Evolutionary conservation across 306 rosid species (phyloP).

Genomic region (Ceratonia siliqua): DNA sequence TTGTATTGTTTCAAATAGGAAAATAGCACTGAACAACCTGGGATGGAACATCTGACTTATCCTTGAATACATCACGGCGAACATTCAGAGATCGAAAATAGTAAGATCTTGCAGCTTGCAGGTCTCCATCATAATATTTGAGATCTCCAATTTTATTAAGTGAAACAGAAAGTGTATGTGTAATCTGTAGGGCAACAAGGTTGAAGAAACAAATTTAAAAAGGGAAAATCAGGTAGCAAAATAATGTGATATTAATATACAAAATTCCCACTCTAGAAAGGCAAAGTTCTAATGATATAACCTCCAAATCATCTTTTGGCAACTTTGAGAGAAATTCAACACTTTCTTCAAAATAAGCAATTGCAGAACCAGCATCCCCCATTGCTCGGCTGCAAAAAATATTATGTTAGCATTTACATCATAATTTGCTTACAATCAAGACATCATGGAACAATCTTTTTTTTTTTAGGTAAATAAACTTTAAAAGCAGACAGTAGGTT

Average conservation of each 20-base stretch:
- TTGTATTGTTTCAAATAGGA: conserved; percentile 9
- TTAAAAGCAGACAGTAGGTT: neutral
- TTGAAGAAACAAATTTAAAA: conserved; percentile 15
- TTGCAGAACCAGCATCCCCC: conserved; percentile 78
- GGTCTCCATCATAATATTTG: conserved; percentile 86
- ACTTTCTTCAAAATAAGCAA: conserved; percentile 83
- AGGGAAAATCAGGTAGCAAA: neutral
- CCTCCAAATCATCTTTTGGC: conserved; percentile 81
- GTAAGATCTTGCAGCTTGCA: conserved; percentile 76
- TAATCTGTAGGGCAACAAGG: conserved; percentile 50
- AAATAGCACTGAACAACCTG: conserved; percentile 59
- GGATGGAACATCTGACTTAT: conserved; percentile 59
- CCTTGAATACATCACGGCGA: conserved; percentile 74
- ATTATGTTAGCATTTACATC: conserved; percentile 9
- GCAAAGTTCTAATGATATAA: conserved; percentile 38
- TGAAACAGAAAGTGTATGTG: conserved; percentile 92
- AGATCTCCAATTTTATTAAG: conserved; percentile 98
- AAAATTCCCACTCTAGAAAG: neutral
- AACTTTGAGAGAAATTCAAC: conserved; percentile 82
- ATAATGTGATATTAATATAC: neutral
- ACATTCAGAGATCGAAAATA: conserved; percentile 79
- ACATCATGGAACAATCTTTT: conserved; percentile 12
- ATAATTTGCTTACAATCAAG: conserved; percentile 17
- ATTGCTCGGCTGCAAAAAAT: conserved; percentile 76
- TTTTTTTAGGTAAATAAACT: neutral